Evolutionary conservation across 2,329 filamentous ascomycete species (phyloP), one percentile per base, ranked within the genome.

Genomic region (Lachnellula willkommii): DNA sequence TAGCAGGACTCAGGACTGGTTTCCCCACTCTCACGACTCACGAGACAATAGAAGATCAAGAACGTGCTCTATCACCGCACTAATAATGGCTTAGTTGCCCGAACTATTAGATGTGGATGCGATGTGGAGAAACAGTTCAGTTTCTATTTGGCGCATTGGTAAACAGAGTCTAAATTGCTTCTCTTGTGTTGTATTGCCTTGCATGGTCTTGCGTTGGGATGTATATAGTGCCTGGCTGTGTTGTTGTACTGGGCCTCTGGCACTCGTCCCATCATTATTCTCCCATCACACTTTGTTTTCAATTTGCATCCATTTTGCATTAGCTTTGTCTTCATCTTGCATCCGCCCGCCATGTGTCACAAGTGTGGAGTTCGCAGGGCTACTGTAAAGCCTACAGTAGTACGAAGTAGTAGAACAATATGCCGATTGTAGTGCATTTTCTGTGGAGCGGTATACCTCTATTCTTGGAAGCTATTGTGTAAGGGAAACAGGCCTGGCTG

Each of bases 381-480:
- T 32, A 24, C 22, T 24, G 22, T 24, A 32, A 32, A 8, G 4
- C 28, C 9, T 32, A 20, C 20, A 20, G 20, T 20, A 32, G 28
- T 28, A 28, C 8, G 8, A 9, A 9, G 22, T 24, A 32, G 4
- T 32, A 32, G 28, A 32, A 32, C 28, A 32, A 11, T 32, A 4
- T 32, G 28, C 28, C 28, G 28, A 32, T 32, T 32, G 9, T 32
- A 32, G 28, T 32, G 28, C 28, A 12, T 32, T 32, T 32, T 11
- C 28, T 11, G 28, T 32, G 9, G 28, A 32, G 28, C 9, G 28
- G 28, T 32, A 8, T 32, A 11, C 9, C 28, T 20, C 47, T 39
- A 49, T 49, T 48, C 46, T n/a, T 17, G 8, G 37, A 45, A 46
- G 40, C 39, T 20, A 50, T 55, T 55, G 47, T 50, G 53, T 55